Evolutionary conservation across 202 grass and related monocot species (phyloP), one percentile per base, ranked within the genome.

Genomic region (Panicum hallii): DNA sequence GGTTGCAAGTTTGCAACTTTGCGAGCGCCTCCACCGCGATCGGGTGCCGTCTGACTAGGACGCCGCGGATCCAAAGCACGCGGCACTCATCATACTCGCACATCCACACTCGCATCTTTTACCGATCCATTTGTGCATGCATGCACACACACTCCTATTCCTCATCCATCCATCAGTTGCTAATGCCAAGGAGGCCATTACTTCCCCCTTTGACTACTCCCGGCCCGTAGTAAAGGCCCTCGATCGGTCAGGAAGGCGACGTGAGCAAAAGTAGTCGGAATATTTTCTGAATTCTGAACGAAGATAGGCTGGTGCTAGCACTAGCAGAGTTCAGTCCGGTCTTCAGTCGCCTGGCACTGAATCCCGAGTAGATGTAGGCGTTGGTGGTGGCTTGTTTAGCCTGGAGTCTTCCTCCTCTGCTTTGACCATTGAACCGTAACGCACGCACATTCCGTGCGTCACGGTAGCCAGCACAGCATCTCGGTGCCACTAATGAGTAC

Each of bases 41-140:
- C 15, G 55, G 55, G 55, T 80, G 68, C 55, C 13, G n/a, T 63
- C 46, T 36, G 76, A 86, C 34, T 53, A 41, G 84, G 67, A 46
- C 42, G 32, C 34, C 7, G 19, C 34, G 66, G 84, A 45, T 72
- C 22, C 38, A 65, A 55, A 74, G 58, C 58, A 49, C 0, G 40
- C 47, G 20, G 48, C 50, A 64, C 70, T 63, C 57, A 42, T 45
- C 63, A 58, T 2, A 3, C 15, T 13, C 58, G 20, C 22, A 62
- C 58, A 30, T 62, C 58, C n/a, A 23, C 57, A 26, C 74, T 11
- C 55, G 5, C 49, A 34, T 4, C 47, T 80, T 19, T 40, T 40
- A 38, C 77, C 70, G 70, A 81, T 56, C 50, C 10, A 32, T 14
- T 0, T 9, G 22, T 60, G 11, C 47, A 57, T 45, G 62, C 64